A percentile compares a stretch with the other conserved stretches of the same genome.
Conservation (phyloP, 192 early-diverging fungal species). For the Chytriomyces hyalinus region DNA sequence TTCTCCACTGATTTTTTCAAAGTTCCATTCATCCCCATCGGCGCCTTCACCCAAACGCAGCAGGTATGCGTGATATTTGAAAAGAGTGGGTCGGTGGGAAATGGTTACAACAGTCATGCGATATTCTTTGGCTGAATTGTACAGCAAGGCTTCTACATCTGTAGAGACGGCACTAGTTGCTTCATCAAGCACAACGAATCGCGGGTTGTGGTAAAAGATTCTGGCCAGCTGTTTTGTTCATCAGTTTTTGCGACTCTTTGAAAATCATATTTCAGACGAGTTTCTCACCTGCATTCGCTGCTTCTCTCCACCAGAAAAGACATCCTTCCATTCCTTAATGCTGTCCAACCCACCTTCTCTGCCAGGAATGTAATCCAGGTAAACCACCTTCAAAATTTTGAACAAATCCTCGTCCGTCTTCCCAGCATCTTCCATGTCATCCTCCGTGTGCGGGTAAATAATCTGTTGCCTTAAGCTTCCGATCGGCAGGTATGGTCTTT, state of each 20-base stretch:
- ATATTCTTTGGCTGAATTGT: constrained; percentile 59
- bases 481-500: constrained; percentile 93
- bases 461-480: constrained; percentile 94
- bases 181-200: constrained; percentile 97
- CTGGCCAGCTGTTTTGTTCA: constrained; percentile 84
- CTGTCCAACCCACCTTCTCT: constrained; percentile 66
- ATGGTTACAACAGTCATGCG: constrained; percentile 91
- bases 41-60: constrained; percentile 51
- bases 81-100: constrained; percentile 89
- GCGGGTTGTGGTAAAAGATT: constrained; percentile 94
- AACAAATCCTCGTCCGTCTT: constrained; percentile 79
- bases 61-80: constrained; percentile 83
- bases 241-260: neutral
- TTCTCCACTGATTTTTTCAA: constrained; percentile 47
- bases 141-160: constrained; percentile 93
- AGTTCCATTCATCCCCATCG: constrained; percentile 44
- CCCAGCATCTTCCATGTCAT: constrained; percentile 57
- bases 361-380: constrained; percentile 73
- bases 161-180: constrained; percentile 90
- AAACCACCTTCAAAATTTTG: constrained; percentile 82
- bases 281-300: constrained; percentile 46
- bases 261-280: constrained; percentile 36
- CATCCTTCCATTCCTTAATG: constrained; percentile 73
- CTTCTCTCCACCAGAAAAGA: constrained; percentile 91
- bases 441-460: constrained; percentile 89